phyloP scores from a whole-genome alignment of 257 asterid species.

The Petunia secreta region DNA sequence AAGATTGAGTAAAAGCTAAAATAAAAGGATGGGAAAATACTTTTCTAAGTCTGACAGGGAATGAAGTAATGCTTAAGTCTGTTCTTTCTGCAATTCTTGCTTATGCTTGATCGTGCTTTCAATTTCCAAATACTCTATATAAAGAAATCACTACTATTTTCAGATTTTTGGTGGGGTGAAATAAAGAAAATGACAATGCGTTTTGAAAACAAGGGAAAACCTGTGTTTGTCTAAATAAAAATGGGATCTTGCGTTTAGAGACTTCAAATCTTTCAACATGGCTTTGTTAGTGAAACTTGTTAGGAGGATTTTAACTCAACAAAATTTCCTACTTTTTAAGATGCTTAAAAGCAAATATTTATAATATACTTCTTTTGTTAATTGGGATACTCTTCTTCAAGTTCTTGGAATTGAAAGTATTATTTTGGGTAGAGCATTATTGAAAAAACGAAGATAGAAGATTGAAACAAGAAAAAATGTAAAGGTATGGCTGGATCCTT shows the following conservation, averaged over 20 bases:
- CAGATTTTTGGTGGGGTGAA: background rate
- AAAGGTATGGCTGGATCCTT: too few relatives aligned
- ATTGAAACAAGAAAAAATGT: too few relatives aligned
- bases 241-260: constrained; percentile 10
- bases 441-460: too few relatives aligned
- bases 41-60: background rate
- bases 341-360: too few relatives aligned
- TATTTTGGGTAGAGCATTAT: too few relatives aligned
- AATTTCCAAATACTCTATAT: background rate
- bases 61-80: background rate
- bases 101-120: background rate
- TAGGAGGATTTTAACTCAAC: background rate
- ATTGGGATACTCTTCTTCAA: too few relatives aligned
- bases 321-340: background rate
- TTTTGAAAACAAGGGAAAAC: background rate
- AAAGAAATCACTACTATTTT: background rate
- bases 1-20: background rate
- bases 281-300: background rate
- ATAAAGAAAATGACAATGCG: too few relatives aligned
- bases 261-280: background rate
- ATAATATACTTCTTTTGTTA: too few relatives aligned
- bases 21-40: background rate
- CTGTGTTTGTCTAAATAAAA: background rate
- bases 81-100: background rate
- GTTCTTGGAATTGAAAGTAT: background rate